Evolutionary conservation across 441 rosid genomes (phyloP).

Genomic region (Pelargonium citronellum): DNA sequence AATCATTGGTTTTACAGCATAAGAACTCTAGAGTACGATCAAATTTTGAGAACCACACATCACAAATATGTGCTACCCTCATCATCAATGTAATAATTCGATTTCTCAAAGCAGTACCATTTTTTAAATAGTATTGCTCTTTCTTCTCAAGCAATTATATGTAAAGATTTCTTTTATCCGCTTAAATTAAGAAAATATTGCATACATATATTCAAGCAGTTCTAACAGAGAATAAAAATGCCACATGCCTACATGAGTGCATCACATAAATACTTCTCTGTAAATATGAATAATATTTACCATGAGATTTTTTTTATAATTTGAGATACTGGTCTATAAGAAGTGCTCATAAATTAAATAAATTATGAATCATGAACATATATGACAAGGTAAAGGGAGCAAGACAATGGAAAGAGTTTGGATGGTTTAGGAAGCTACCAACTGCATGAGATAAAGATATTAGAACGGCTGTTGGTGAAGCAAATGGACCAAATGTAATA

Average conservation of each 20-base stretch:
- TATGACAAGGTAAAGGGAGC: not conserved
- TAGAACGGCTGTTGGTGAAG: slow-evolving; percentile 65
- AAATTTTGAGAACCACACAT: not conserved
- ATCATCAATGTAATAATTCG: not conserved
- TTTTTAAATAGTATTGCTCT: not conserved
- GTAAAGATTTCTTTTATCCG: too few relatives aligned
- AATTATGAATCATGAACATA: not conserved
- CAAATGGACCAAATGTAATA: slow-evolving; percentile 83
- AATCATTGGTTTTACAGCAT: slow-evolving; percentile 11
- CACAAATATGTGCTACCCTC: not conserved
- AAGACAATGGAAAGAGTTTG: slow-evolving; percentile 10
- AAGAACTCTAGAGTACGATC: slow-evolving; percentile 4
- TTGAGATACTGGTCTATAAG: too few relatives aligned
- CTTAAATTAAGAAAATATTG: not conserved
- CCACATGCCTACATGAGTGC: not conserved
- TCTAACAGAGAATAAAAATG: slow-evolving; percentile 3
- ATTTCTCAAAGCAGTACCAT: too few relatives aligned
- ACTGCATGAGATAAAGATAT: slow-evolving; percentile 72
- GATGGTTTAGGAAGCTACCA: slow-evolving; percentile 41
- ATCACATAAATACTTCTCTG: not conserved
- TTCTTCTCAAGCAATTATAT: not conserved
- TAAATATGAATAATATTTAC: not conserved
- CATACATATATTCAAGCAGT: not conserved
- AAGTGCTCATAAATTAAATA: not conserved
- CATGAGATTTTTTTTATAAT: not conserved